These are phyloP conservation scores for Aspergillus sp. DNA, from an alignment of 2,329 filamentous ascomycete species.

Conservation along the genomic window DNA sequence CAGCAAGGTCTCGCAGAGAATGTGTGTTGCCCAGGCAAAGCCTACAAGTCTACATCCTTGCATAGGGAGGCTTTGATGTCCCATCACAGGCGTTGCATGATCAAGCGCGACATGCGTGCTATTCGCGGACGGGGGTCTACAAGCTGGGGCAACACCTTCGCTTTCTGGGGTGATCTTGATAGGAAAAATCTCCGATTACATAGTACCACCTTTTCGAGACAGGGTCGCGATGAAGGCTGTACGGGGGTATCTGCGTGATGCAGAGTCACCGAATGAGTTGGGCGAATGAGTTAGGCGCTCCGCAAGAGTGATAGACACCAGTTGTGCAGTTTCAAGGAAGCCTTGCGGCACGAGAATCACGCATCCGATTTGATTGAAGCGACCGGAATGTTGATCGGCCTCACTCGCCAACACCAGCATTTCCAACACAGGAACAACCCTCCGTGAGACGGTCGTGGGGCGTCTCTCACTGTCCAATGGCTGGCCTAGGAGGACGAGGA, in stretches of 20 bases:
- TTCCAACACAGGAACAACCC: conserved; percentile 3
- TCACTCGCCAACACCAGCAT: background rate
- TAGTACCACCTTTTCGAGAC: background rate
- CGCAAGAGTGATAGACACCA: background rate
- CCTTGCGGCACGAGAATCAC: background rate
- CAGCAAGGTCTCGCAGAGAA: conserved; percentile 6
- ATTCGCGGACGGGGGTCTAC: too few relatives aligned
- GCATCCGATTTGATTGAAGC: background rate
- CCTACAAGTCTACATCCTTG: background rate
- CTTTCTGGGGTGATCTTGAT: too few relatives aligned
- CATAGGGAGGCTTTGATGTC: background rate
- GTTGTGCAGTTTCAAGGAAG: background rate
- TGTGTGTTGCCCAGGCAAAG: background rate
- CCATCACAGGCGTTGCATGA: conserved; percentile 9
- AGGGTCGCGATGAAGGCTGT: background rate
- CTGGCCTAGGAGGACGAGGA: background rate
- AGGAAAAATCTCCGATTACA: conserved; percentile 10
- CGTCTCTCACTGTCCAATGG: background rate
- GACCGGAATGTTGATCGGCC: conserved; percentile 6
- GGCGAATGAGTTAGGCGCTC: too few relatives aligned
- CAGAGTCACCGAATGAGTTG: background rate
- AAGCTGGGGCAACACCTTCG: too few relatives aligned
- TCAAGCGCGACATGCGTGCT: background rate
- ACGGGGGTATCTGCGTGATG: conserved; percentile 2
- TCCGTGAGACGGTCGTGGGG: conserved; percentile 3